Evolutionary conservation across 2,329 filamentous ascomycete genomes (phyloP).

Genomic region (Monilinia laxa): DNA sequence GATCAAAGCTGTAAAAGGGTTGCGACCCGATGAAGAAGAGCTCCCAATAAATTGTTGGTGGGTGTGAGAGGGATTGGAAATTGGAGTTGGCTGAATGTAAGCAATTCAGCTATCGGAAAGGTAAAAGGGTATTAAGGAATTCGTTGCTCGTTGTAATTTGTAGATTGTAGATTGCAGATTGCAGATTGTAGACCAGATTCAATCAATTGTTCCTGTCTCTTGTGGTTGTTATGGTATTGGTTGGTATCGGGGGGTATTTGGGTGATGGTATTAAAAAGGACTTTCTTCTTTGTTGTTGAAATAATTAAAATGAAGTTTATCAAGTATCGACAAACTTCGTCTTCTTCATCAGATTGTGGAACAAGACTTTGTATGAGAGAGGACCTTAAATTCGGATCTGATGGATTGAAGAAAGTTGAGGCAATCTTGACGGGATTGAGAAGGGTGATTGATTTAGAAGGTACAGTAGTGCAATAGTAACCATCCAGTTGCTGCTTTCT

Average conservation of each 20-base stretch:
- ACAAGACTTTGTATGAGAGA: constrained; percentile 1
- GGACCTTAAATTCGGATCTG: not conserved
- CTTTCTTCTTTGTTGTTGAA: constrained; percentile 15
- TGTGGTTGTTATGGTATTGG: not conserved
- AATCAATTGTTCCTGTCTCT: too few relatives aligned
- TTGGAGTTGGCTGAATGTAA: constrained; percentile 20
- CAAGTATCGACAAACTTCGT: not conserved
- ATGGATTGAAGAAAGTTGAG: constrained; percentile 22
- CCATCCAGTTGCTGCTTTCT: constrained; percentile 14
- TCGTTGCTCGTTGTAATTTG: not conserved
- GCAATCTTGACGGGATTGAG: constrained; percentile 15
- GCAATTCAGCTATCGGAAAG: constrained; percentile 26
- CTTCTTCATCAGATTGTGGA: constrained; percentile 6
- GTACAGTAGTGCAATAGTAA: constrained; percentile 2
- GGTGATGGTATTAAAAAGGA: constrained; percentile 1
- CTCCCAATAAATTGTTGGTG: constrained; percentile 27
- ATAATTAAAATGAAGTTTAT: constrained; percentile 12
- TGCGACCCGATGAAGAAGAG: constrained; percentile 36
- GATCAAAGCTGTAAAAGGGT: constrained; percentile 24
- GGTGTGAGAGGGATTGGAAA: not conserved
- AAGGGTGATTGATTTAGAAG: constrained; percentile 22
- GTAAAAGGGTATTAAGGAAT: constrained; percentile 1
- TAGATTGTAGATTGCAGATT: too few relatives aligned
- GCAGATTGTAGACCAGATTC: not conserved
- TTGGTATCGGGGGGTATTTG: not conserved